Base-by-base conservation (phyloP, 1,284 basidiomycete species). In the Termitomyces sp. region DNA sequence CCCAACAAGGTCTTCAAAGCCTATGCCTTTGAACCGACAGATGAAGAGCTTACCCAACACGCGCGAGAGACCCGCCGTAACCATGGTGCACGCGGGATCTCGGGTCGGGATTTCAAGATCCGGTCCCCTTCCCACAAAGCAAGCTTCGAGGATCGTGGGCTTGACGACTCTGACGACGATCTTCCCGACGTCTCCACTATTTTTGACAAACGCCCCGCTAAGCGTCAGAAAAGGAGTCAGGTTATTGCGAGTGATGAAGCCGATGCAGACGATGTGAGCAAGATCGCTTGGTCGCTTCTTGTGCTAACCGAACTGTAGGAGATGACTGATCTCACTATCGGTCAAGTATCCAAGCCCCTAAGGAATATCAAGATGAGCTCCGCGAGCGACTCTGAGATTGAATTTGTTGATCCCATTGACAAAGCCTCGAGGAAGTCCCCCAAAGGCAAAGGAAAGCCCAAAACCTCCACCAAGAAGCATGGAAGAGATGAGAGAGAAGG, bases 1-100 rank as follows among this genome's bases (percentile, higher is more conserved):
- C 66, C 70, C 0, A 67, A 70, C 31, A 74, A 75, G 44, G 67
- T 81, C 21, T 87, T 85, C 73, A 74, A 73, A 52, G 71, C 77
- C 2, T 65, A 70, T 3, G 80, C 82, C 1, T 86, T 86, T 59
- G 77, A 83, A 59, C 83, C 84, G 0, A 71, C 73, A 0, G 73
- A 75, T 42, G 73, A 76, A 43, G 76, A 77, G 49, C 55, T 78
- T 15, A 61, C 59, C 7, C 61, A 66, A 9, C 64, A 73, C 43
- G 64, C 65, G 13, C 64, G 67, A 17, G 59, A 61, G 17, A 65
- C 64, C 53, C 67, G 67, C 24, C 62, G 58, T n/a, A 59, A 52
- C 31, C 62, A 56, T 2, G 30, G 48, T 15, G 46, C 15, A 15
- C 54, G 47, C 15, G 47, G 39, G n/a, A 36, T 53, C 17, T 38